Evolutionary conservation across 305 asterid genomes (phyloP).

Genomic region (Fraxinus floribunda): DNA sequence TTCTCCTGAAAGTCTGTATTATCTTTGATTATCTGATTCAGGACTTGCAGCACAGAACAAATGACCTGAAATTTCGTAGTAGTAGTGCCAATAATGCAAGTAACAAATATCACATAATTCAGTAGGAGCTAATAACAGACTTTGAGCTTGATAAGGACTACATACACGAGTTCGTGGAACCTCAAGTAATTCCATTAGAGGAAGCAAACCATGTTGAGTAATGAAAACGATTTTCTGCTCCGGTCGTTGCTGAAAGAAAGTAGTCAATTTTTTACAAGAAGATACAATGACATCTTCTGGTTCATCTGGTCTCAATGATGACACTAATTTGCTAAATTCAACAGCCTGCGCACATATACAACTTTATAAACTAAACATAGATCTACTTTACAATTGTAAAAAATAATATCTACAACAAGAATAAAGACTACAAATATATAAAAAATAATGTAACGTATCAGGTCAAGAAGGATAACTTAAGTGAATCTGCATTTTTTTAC

Average conservation of each 20-base stretch:
- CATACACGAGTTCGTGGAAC: conserved; percentile 86
- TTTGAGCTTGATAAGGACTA: conserved; percentile 26
- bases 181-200: conserved; percentile 92
- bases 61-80: conserved; percentile 55
- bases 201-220: conserved; percentile 94
- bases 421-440: background rate
- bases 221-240: conserved; percentile 90
- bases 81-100: conserved; percentile 24
- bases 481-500: background rate
- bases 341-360: conserved; percentile 65
- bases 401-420: conserved; percentile 1
- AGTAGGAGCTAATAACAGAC: background rate
- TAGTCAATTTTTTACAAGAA: conserved; percentile 84
- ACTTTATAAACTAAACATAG: conserved; percentile 2
- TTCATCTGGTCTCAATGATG: conserved; percentile 91
- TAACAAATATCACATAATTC: conserved; percentile 14
- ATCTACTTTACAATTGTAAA: conserved; percentile 5
- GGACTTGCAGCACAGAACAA: conserved; percentile 90
- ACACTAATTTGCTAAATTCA: conserved; percentile 84
- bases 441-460: conserved; percentile 11
- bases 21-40: conserved; percentile 86
- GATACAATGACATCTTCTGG: conserved; percentile 87
- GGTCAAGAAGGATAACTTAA: conserved; percentile 3
- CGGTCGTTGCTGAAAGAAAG: conserved; percentile 83
- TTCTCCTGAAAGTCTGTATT: conserved; percentile 91